These are phyloP conservation scores for Calonectria multiphialidica DNA, from an alignment of 2,329 filamentous ascomycete species.

Conservation along the genomic window DNA sequence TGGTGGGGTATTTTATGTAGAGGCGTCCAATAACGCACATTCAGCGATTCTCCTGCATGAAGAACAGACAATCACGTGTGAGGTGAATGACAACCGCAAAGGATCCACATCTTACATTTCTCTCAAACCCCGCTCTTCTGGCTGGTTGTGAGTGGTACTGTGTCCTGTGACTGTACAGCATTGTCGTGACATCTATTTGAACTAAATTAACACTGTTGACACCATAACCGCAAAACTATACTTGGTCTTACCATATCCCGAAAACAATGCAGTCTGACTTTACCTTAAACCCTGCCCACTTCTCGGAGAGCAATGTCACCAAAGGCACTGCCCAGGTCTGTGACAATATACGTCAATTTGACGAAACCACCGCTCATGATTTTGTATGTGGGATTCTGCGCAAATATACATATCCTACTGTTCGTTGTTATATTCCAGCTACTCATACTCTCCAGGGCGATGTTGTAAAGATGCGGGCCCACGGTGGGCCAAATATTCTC, in stretches of 20 bases:
- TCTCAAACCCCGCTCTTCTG: constrained; percentile 1
- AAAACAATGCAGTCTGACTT: constrained; percentile 13
- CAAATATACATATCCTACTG: not conserved
- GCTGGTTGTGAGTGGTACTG: not conserved
- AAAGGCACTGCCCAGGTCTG: not conserved
- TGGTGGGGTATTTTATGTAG: too few relatives aligned
- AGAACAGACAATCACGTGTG: not conserved
- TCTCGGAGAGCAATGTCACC: not conserved
- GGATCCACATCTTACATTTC: not conserved
- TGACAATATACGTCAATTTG: not conserved
- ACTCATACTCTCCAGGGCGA: not conserved
- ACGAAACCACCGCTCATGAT: not conserved
- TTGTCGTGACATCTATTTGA: not conserved
- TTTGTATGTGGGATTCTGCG: not conserved
- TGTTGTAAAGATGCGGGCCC: not conserved
- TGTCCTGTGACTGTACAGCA: not conserved
- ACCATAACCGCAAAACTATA: not conserved
- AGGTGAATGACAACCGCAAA: not conserved
- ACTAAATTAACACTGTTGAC: not conserved
- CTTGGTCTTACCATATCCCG: too few relatives aligned
- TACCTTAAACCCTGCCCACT: not conserved
- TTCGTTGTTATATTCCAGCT: not conserved
- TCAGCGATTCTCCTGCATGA: not conserved
- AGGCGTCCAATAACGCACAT: not conserved
- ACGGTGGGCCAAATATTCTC: not conserved